Percentiles rank a stretch among this genome's conserved stretches.
phyloP scores from a whole-genome alignment of 1,284 basidiomycete genomes.

The Flammula alnicola region DNA sequence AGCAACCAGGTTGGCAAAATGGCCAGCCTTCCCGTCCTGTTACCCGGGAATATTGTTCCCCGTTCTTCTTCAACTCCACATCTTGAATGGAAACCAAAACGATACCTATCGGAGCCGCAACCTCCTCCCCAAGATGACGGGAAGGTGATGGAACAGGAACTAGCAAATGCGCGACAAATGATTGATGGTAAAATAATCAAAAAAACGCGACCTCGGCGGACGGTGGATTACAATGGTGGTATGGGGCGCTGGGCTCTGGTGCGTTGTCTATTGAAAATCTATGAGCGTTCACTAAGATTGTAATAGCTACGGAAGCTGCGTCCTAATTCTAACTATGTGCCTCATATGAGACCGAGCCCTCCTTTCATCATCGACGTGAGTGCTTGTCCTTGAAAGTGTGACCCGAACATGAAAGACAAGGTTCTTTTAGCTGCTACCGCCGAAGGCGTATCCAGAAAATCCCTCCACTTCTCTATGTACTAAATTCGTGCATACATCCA shows the following conservation, averaged over 20 bases:
- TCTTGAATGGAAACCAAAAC: conserved; percentile 59
- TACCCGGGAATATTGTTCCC: conserved; percentile 17
- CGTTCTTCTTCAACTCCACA: conserved; percentile 34
- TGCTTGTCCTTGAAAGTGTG: conserved; percentile 15
- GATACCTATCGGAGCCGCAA: conserved; percentile 55
- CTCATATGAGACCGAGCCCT: conserved; percentile 79
- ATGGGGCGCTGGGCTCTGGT: conserved; percentile 86
- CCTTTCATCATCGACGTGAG: conserved; percentile 84
- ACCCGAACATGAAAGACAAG: conserved; percentile 22
- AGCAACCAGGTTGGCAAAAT: no score
- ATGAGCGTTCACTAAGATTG: conserved; percentile 8
- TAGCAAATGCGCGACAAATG: conserved; percentile 70
- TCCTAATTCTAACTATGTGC: conserved; percentile 73
- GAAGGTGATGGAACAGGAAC: conserved; percentile 75
- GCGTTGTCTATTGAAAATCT: conserved; percentile 34
- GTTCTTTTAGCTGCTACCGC: conserved; percentile 79
- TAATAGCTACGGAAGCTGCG: conserved; percentile 74
- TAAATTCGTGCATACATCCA: conserved; percentile 96
- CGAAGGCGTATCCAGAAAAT: conserved; percentile 89
- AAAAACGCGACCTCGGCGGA: conserved; percentile 90
- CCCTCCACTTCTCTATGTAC: conserved; percentile 91
- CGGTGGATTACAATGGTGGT: conserved; percentile 92
- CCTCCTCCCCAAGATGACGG: conserved; percentile 80
- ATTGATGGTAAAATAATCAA: conserved; percentile 80
- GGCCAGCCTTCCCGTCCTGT: conserved; percentile 18